phyloP scores from a whole-genome alignment of 306 rosid species.

The Cotoneaster glaucophyllus region DNA sequence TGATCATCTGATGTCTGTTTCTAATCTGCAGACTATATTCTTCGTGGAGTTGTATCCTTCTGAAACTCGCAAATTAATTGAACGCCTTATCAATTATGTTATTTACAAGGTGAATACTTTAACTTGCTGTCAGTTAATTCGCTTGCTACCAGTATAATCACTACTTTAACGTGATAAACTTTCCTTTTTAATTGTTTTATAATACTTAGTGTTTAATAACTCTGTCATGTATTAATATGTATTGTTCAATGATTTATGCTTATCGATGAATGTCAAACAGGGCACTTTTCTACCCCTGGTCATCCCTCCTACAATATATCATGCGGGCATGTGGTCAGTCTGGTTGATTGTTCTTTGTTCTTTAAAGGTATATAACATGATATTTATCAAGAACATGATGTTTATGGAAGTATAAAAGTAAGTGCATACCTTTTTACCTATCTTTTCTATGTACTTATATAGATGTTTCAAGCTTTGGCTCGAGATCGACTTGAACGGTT shows the following conservation, averaged over 20 bases:
- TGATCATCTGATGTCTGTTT: slow-evolving; percentile 14
- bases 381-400: not conserved
- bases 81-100: slow-evolving; percentile 80
- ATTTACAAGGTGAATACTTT: slow-evolving; percentile 71
- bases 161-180: not conserved
- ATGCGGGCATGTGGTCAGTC: slow-evolving; percentile 77
- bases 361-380: slow-evolving; percentile 58
- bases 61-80: slow-evolving; percentile 73
- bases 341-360: slow-evolving; percentile 90
- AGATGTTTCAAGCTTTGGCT: slow-evolving; percentile 99
- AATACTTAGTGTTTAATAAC: not conserved
- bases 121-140: not conserved
- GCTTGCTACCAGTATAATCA: not conserved
- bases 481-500: slow-evolving; percentile 89
- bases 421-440: slow-evolving; percentile 8
- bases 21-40: slow-evolving; percentile 68
- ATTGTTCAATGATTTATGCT: not conserved
- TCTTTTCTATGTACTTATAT: slow-evolving; percentile 19
- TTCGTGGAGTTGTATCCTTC: slow-evolving; percentile 74
- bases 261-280: slow-evolving; percentile 37
- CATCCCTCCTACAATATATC: slow-evolving; percentile 80
- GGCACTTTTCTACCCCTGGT: slow-evolving; percentile 85
- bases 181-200: not conserved
- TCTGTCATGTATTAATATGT: not conserved
- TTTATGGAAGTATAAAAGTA: not conserved